Percentiles rank a stretch among this genome's conserved stretches.
Evolutionary conservation across 495 filamentous ascomycete species (phyloP).

Genomic region (Daldinia childiae): DNA sequence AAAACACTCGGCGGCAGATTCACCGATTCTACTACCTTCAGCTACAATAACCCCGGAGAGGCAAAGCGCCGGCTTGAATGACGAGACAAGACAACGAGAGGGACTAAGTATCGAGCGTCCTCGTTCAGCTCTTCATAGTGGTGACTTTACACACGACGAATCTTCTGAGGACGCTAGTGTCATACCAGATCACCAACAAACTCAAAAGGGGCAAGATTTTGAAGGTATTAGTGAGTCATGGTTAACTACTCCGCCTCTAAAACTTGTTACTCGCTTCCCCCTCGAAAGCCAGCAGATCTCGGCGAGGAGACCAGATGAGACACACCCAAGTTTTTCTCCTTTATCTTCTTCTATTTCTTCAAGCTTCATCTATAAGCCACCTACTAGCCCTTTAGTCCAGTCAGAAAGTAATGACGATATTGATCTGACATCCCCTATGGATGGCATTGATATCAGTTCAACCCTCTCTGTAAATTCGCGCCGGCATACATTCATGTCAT

Average conservation of each 20-base stretch:
- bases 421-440: slow-evolving; percentile 65
- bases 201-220: slow-evolving; percentile 25
- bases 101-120: slow-evolving; percentile 80
- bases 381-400: slow-evolving; percentile 91
- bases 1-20: slow-evolving; percentile 49
- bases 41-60: slow-evolving; percentile 56
- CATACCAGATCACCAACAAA: slow-evolving; percentile 11
- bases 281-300: slow-evolving; percentile 47
- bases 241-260: slow-evolving; percentile 59
- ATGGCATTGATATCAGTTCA: slow-evolving; percentile 55
- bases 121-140: slow-evolving; percentile 85
- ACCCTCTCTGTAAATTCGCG: slow-evolving; percentile 45
- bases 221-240: slow-evolving; percentile 39
- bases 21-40: slow-evolving; percentile 50
- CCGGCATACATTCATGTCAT: slow-evolving; percentile 53
- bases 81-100: slow-evolving; percentile 43
- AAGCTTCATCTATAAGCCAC: slow-evolving; percentile 84
- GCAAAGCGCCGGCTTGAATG: slow-evolving; percentile 41
- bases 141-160: slow-evolving; percentile 79
- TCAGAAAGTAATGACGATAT: slow-evolving; percentile 88
- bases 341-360: slow-evolving; percentile 79
- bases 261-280: slow-evolving; percentile 53
- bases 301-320: slow-evolving; percentile 47
- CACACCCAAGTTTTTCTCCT: slow-evolving; percentile 65
- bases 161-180: slow-evolving; percentile 27